Conservation (phyloP, 805 yeast species). For the Wickerhamomyces queroliae region DNA sequence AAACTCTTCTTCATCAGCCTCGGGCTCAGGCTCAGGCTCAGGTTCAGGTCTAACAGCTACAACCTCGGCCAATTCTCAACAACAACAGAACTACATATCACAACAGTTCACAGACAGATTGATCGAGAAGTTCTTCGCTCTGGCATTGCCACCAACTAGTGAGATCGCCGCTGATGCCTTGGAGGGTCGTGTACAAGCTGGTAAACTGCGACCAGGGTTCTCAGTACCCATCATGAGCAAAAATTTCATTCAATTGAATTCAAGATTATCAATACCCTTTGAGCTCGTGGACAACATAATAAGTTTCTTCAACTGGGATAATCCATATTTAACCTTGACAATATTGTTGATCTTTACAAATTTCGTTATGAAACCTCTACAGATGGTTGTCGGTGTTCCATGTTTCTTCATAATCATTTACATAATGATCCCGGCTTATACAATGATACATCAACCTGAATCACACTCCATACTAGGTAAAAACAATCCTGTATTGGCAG, state of each 20-base stretch:
- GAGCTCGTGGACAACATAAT: constrained; percentile 52
- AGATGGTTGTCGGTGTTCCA: constrained; percentile 46
- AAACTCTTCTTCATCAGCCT: too few species aligned
- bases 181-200: constrained; percentile 51
- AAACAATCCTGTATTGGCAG: constrained; percentile 39
- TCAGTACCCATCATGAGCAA: constrained; percentile 66
- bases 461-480: constrained; percentile 22
- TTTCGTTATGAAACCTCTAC: constrained; percentile 54
- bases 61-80: background rate
- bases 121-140: constrained; percentile 61
- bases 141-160: constrained; percentile 65
- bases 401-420: constrained; percentile 44
- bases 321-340: constrained; percentile 57
- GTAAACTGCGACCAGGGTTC: constrained; percentile 59
- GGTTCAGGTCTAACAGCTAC: background rate
- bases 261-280: constrained; percentile 58
- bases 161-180: constrained; percentile 38
- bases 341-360: constrained; percentile 44
- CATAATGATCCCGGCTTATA: constrained; percentile 64
- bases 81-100: constrained; percentile 1
- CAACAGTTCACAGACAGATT: constrained; percentile 54
- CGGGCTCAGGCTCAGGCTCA: background rate
- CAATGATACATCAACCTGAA: constrained; percentile 60
- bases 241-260: constrained; percentile 57
- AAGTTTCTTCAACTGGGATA: constrained; percentile 56